Evolutionary conservation across 2,329 filamentous ascomycete species (phyloP).

Genomic region (Xylaria sp.): DNA sequence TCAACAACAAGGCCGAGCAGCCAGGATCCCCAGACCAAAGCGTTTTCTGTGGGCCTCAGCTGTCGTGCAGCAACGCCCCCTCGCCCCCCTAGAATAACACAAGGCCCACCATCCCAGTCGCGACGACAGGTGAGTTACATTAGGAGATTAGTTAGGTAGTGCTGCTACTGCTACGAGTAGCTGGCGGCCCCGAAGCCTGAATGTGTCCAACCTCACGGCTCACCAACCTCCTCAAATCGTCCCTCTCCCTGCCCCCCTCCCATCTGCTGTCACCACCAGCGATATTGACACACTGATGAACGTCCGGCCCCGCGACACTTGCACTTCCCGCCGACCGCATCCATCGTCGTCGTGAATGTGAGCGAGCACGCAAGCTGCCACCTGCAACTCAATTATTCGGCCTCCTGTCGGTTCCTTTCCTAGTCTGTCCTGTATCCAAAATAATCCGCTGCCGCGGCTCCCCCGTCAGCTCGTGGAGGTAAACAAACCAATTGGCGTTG

Average conservation of each 20-base stretch:
- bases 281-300: constrained; percentile 28
- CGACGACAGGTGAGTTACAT: constrained; percentile 17
- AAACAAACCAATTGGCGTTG: constrained; percentile 37
- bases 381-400: constrained; percentile 10
- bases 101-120: constrained; percentile 27
- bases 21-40: background rate
- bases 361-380: constrained; percentile 17
- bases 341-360: constrained; percentile 31
- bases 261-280: constrained; percentile 30
- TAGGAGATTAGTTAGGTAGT: background rate
- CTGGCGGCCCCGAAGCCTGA: constrained; percentile 27
- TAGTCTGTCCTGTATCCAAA: constrained; percentile 7
- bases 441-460: constrained; percentile 27
- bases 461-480: constrained; percentile 22
- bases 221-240: constrained; percentile 30
- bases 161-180: constrained; percentile 5
- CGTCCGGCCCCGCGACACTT: constrained; percentile 30
- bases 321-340: constrained; percentile 28
- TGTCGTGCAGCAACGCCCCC: constrained; percentile 32
- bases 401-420: background rate
- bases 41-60: constrained; percentile 17
- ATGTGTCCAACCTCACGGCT: constrained; percentile 31
- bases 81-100: constrained; percentile 22
- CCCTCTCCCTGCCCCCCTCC: constrained; percentile 16
- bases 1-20: background rate